Base-by-base conservation (phyloP, 2,329 filamentous ascomycete species). In the Claviceps quebecensis region DNA sequence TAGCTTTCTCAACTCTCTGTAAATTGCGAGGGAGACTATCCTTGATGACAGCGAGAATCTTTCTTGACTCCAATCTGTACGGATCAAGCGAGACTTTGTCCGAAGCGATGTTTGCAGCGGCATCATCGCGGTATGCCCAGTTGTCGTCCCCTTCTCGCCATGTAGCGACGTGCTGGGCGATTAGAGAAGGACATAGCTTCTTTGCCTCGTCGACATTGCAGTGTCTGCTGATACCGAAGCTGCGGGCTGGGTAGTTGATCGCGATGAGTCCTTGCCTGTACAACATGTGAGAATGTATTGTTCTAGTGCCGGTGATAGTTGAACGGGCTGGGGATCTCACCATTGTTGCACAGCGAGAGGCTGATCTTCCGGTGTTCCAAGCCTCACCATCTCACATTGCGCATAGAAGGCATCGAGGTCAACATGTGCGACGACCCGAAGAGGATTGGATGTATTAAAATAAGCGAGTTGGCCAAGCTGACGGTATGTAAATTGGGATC, bases 361-460 rank as follows among this genome's bases (percentile, higher is more conserved):
- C 57, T 82, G 78, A 52, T 88, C 79, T 55, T 87, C 82, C 14
- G 84, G 72, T 11, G 86, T 72, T 13, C 82, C 83, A 45, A 97
- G 75, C 7, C 93, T 81, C 9, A 95, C 82, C 77, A 90, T 94
- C 69, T 98, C 93, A 64, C 89, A 96, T 72, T 98, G 93, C 3
- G 86, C 86, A 66, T 98, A 98, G 69, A 98, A 98, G 40, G 91
- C 91, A 77, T 98, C 93, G 54, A 98, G 81, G 62, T 98, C 93
- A 56, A 97, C 81, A 65, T 96, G 90, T 6, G 88, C 87, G 58
- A 96, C 81, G 29, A 94, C 86, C 45, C 93, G 83, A 38, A 98
- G 74, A 1, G 91, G 91, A 48, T 81, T 88, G 8, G 81, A 80
- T 0, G 83, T 74, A 37, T 80, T 81, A 57, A 78, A 88, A 9